Conservation (phyloP, 139 green algal species). For the Chlamydomonas sphaeroides region DNA sequence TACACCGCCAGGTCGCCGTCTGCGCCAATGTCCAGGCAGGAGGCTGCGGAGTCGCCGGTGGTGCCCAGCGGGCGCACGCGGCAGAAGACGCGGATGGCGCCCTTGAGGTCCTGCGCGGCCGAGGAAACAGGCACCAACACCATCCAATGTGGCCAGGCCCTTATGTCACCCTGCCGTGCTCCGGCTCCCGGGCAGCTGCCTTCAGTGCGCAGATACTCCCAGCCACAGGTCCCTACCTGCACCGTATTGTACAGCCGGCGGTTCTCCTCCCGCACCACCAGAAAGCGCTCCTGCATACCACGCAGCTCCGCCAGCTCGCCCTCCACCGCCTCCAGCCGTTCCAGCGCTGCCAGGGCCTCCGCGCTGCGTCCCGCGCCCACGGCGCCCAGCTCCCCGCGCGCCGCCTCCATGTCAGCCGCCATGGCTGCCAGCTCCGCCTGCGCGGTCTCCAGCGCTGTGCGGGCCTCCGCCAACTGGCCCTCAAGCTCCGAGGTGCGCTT, state of each 20-base stretch:
- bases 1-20: constrained; percentile 25
- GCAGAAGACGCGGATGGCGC: constrained; percentile 91
- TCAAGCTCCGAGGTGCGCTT: no score
- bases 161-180: no score
- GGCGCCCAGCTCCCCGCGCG: not conserved
- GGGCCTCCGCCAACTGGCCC: no score
- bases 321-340: constrained; percentile 43
- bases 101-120: constrained; percentile 72
- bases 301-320: not conserved
- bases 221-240: constrained; percentile 42
- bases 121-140: no score
- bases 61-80: constrained; percentile 75
- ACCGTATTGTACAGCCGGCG: constrained; percentile 87
- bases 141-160: no score
- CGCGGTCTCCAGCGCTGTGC: constrained; percentile 24
- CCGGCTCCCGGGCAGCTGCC: no score
- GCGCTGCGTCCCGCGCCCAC: constrained; percentile 1
- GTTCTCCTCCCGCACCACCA: constrained; percentile 76
- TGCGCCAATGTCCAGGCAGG: constrained; percentile 46
- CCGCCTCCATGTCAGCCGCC: not conserved
- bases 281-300: constrained; percentile 47
- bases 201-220: not conserved
- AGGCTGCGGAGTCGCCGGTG: constrained; percentile 69
- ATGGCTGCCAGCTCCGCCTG: constrained; percentile 18
- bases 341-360: not conserved